A percentile compares a stretch with the other conserved stretches of the same genome.
These are phyloP conservation scores for Fraxinus anomala DNA, from an alignment of 257 asterid genomes.

Conservation along the genomic window DNA sequence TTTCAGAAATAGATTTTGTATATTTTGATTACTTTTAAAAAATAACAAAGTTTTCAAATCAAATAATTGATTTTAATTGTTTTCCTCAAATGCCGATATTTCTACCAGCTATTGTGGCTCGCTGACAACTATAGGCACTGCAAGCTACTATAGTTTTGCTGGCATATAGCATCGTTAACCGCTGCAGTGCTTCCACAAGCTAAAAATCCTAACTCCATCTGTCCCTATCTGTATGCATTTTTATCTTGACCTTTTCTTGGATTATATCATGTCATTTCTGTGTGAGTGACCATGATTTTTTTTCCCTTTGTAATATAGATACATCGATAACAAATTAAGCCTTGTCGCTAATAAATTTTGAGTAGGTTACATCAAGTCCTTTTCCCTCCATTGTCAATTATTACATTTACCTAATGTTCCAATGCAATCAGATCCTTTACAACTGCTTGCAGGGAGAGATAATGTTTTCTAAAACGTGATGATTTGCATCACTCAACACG, in stretches of 20 bases:
- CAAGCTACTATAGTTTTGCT: no score
- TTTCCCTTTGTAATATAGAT: background rate
- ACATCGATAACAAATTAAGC: background rate
- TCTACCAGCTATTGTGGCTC: no score
- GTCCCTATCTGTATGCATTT: background rate
- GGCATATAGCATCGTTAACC: no score
- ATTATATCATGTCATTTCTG: background rate
- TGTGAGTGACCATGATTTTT: background rate
- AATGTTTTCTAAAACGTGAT: background rate
- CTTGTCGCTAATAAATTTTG: background rate
- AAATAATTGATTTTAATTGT: no score
- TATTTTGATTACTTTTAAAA: background rate
- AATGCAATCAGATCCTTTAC: background rate
- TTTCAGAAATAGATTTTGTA: background rate
- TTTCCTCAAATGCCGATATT: no score
- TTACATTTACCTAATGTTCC: background rate
- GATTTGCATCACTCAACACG: background rate
- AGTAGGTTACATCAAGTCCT: background rate
- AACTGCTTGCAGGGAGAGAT: background rate
- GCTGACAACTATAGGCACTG: no score
- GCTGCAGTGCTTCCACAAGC: no score
- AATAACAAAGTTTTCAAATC: no score
- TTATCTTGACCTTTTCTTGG: background rate
- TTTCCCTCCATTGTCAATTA: background rate
- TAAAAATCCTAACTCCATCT: no score